phyloP scores from a whole-genome alignment of 371 early-diverging fungal species.

The Haplosporangium sp. region DNA sequence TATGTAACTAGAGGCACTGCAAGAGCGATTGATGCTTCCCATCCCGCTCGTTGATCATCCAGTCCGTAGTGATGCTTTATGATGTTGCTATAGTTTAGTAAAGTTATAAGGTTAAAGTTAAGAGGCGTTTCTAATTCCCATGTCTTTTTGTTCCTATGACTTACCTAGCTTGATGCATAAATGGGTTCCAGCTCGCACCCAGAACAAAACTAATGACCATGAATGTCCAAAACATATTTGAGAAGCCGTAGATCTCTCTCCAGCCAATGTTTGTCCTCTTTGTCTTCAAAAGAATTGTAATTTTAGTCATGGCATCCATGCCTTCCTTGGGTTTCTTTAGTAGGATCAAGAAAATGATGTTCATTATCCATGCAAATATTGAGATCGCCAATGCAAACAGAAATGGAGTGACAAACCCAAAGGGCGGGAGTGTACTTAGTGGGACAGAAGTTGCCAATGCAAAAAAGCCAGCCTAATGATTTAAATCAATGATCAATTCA shows the following conservation, averaged over 20 bases:
- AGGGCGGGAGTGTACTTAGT: conserved; percentile 32
- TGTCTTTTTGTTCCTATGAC: not conserved
- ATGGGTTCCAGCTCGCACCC: conserved; percentile 56
- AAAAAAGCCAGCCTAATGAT: conserved; percentile 33
- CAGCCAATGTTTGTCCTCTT: conserved; percentile 45
- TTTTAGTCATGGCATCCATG: conserved; percentile 46
- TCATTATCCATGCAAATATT: conserved; percentile 44
- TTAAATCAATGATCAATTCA: not conserved
- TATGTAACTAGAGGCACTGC: conserved; percentile 47
- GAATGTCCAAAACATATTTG: conserved; percentile 50
- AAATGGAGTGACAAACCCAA: conserved; percentile 52
- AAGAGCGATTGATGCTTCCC: conserved; percentile 43
- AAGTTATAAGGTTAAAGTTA: not conserved
- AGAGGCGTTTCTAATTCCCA: not conserved
- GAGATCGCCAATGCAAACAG: conserved; percentile 38
- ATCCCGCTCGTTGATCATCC: conserved; percentile 42
- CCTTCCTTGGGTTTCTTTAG: conserved; percentile 49
- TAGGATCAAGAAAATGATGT: conserved; percentile 42
- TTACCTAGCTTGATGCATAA: conserved; percentile 55
- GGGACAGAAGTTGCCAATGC: conserved; percentile 42
- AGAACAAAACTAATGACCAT: conserved; percentile 46
- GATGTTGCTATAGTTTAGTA: conserved; percentile 45
- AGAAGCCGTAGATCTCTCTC: conserved; percentile 51
- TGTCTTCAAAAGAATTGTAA: conserved; percentile 50
- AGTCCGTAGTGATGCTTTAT: conserved; percentile 47